phyloP scores from a whole-genome alignment of 495 filamentous ascomycete genomes.

The Saxispiralis lemnorum region DNA sequence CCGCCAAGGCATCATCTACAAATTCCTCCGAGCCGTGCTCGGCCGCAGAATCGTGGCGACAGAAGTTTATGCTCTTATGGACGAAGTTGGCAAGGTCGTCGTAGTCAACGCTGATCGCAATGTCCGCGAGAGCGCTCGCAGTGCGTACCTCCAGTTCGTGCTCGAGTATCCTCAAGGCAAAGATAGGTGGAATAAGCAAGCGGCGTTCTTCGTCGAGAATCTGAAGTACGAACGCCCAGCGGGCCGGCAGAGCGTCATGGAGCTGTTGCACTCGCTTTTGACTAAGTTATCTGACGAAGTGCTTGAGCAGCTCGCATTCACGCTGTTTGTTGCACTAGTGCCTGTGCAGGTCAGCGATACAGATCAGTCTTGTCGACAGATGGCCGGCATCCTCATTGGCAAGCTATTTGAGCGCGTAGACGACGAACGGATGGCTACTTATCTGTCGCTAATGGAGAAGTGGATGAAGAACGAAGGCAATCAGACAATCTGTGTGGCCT shows the following conservation, averaged over 20 bases:
- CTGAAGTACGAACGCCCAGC: slow-evolving; percentile 76
- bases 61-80: slow-evolving; percentile 76
- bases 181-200: slow-evolving; percentile 70
- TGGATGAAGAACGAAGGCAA: slow-evolving; percentile 65
- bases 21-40: slow-evolving; percentile 74
- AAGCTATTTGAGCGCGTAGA: slow-evolving; percentile 66
- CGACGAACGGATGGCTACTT: slow-evolving; percentile 47
- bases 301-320: slow-evolving; percentile 60
- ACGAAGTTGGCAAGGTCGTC: slow-evolving; percentile 81
- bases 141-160: slow-evolving; percentile 82
- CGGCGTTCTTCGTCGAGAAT: slow-evolving; percentile 75
- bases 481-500: slow-evolving; percentile 46
- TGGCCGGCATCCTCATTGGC: slow-evolving; percentile 63
- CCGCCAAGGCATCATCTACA: slow-evolving; percentile 79
- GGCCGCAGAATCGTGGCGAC: slow-evolving; percentile 69
- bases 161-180: slow-evolving; percentile 87
- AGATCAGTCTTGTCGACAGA: slow-evolving; percentile 63
- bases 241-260: slow-evolving; percentile 79
- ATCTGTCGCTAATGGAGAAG: slow-evolving; percentile 48
- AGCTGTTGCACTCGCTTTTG: slow-evolving; percentile 65
- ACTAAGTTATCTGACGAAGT: slow-evolving; percentile 65
- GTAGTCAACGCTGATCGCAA: slow-evolving; percentile 81
- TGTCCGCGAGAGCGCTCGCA: slow-evolving; percentile 69
- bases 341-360: slow-evolving; percentile 79
- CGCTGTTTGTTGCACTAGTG: slow-evolving; percentile 72